These are phyloP conservation scores for Geosiphon pyriformis DNA, from an alignment of 192 early-diverging fungal genomes.

Conservation along the genomic window DNA sequence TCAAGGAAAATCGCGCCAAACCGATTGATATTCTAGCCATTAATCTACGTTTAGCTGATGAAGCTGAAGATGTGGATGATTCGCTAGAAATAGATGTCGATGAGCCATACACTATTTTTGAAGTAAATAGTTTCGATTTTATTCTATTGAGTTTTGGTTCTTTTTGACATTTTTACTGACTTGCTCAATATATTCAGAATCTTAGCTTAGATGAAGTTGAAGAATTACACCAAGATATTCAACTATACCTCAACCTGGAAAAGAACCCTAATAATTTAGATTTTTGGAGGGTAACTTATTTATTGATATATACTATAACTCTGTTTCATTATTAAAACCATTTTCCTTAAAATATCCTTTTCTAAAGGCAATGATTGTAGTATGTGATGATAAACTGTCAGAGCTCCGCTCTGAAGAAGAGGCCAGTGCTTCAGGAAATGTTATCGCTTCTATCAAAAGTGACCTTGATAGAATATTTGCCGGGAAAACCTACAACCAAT, in stretches of 20 bases:
- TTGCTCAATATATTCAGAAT: conserved; percentile 44
- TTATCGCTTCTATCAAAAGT: conserved; percentile 43
- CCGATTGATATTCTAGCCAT: conserved; percentile 92
- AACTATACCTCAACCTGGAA: conserved; percentile 83
- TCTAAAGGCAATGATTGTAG: conserved; percentile 62
- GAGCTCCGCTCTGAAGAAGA: conserved; percentile 34
- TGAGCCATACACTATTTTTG: conserved; percentile 81
- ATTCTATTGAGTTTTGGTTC: too few species aligned
- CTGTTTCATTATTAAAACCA: conserved; percentile 16
- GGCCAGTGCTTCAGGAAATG: conserved; percentile 27
- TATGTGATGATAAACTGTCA: conserved; percentile 65
- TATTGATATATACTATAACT: neutral
- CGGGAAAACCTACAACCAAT: conserved; percentile 70
- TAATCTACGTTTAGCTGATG: conserved; percentile 71
- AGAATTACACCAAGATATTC: conserved; percentile 82
- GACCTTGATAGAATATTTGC: conserved; percentile 67
- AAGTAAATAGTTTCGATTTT: conserved; percentile 29
- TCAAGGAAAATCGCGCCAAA: conserved; percentile 79
- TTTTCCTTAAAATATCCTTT: neutral
- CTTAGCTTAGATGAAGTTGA: conserved; percentile 60
- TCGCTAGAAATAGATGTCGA: conserved; percentile 83
- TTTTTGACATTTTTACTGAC: too few species aligned
- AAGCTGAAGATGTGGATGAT: conserved; percentile 63
- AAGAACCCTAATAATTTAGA: conserved; percentile 64
- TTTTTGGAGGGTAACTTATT: conserved; percentile 67